Percentiles rank a stretch among this genome's conserved stretches.
Conservation (phyloP, 768 basidiomycete species). For the Lepiota brunneoincarnata region DNA sequence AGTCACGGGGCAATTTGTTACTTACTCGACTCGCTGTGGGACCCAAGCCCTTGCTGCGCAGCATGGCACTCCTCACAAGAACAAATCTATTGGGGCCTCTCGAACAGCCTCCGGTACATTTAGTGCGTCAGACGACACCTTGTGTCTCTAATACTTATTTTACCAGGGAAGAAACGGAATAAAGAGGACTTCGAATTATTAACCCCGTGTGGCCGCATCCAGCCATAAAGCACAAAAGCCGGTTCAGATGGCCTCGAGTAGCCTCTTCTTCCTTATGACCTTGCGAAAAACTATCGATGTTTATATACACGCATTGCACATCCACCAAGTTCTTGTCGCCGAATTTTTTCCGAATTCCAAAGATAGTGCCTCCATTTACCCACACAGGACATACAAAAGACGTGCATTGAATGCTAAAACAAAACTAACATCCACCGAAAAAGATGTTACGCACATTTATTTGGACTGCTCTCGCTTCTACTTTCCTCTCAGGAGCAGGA, state of each 20-base stretch:
- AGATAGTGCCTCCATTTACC: not conserved
- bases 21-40: no score
- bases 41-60: no score
- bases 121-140: no score
- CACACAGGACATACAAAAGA: not conserved
- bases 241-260: not conserved
- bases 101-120: no score
- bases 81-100: no score
- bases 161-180: no score
- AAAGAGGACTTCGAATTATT: no score
- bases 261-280: not conserved
- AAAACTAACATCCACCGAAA: not conserved
- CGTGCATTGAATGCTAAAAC: not conserved
- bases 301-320: not conserved
- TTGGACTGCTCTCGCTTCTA: not conserved
- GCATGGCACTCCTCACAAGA: no score
- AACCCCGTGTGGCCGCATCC: no score
- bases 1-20: not conserved
- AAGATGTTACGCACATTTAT: not conserved
- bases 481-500: slow-evolving; percentile 8
- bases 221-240: not conserved
- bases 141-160: no score
- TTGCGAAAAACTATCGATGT: slow-evolving; percentile 1
- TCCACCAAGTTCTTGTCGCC: not conserved
- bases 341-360: slow-evolving; percentile 2